A percentile compares a stretch with the other conserved stretches of the same genome.
Conservation (phyloP, 306 rosid species). For the Fagus crenata region DNA sequence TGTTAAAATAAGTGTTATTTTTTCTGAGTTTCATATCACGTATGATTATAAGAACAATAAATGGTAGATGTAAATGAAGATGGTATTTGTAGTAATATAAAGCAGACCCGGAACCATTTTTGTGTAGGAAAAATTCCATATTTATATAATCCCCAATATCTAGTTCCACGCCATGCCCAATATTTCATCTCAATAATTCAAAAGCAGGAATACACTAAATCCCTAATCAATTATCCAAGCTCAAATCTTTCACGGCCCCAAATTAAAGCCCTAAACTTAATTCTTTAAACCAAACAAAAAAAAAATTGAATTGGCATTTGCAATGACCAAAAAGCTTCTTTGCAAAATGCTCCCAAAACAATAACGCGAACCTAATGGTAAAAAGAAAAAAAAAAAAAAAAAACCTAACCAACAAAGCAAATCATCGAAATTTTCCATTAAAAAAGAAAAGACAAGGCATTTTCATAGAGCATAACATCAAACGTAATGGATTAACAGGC, state of each 20-base stretch:
- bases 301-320: not conserved
- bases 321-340: constrained; percentile 19
- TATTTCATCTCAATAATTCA: not conserved
- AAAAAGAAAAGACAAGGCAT: not conserved
- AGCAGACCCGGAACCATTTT: not conserved
- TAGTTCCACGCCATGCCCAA: constrained; percentile 9
- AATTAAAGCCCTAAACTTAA: constrained; percentile 22
- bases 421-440: not conserved
- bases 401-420: constrained; percentile 25
- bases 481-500: not conserved
- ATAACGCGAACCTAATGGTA: too few species aligned
- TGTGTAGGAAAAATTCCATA: not conserved
- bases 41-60: not conserved
- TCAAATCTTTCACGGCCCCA: not conserved
- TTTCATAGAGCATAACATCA: too few species aligned
- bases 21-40: not conserved
- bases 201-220: not conserved
- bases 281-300: not conserved
- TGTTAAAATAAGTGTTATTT: not conserved
- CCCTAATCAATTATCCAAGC: constrained; percentile 4
- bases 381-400: too few species aligned
- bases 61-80: not conserved
- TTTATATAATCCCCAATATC: not conserved
- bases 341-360: not conserved
- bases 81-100: constrained; percentile 3